phyloP scores from a whole-genome alignment of 2,329 filamentous ascomycete species.

The Gliomastix tumulicola region DNA sequence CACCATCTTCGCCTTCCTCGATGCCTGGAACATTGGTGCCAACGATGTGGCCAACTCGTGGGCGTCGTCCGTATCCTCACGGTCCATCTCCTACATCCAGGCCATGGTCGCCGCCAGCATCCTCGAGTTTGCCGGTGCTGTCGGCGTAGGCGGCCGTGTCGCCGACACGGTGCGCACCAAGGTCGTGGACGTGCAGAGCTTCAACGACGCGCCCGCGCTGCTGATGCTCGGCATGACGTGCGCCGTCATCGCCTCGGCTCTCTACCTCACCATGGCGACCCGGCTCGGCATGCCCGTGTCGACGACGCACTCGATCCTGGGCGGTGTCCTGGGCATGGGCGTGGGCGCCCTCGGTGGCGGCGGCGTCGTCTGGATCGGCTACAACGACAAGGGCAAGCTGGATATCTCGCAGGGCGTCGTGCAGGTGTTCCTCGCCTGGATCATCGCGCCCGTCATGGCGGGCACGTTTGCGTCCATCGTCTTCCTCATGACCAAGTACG shows the following conservation, averaged over 20 bases:
- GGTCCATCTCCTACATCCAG: constrained; percentile 37
- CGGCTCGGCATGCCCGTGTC: constrained; percentile 43
- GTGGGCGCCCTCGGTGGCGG: constrained; percentile 44
- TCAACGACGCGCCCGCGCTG: constrained; percentile 32
- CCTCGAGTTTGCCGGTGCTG: constrained; percentile 35
- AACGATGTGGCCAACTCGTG: constrained; percentile 44
- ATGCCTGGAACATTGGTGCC: constrained; percentile 54
- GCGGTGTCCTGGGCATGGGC: constrained; percentile 32
- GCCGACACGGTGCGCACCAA: constrained; percentile 39
- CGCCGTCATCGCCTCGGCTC: constrained; percentile 39
- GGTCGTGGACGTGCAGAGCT: constrained; percentile 35
- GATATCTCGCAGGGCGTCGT: constrained; percentile 22
- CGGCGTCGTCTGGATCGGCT: constrained; percentile 46
- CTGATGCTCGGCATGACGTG: constrained; percentile 49
- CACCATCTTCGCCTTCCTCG: constrained; percentile 48
- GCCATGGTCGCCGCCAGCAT: constrained; percentile 34
- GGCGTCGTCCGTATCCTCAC: constrained; percentile 36
- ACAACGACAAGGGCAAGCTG: constrained; percentile 25
- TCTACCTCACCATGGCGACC: constrained; percentile 46
- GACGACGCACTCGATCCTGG: constrained; percentile 46
- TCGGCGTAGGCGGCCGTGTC: constrained; percentile 26
- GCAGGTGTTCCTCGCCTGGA: constrained; percentile 52
- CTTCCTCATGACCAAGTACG: constrained; percentile 50
- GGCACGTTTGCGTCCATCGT: constrained; percentile 45
- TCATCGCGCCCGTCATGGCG: constrained; percentile 50